Base-by-base conservation (phyloP, 345 rosid species). In the Boechera stricta region DNA sequence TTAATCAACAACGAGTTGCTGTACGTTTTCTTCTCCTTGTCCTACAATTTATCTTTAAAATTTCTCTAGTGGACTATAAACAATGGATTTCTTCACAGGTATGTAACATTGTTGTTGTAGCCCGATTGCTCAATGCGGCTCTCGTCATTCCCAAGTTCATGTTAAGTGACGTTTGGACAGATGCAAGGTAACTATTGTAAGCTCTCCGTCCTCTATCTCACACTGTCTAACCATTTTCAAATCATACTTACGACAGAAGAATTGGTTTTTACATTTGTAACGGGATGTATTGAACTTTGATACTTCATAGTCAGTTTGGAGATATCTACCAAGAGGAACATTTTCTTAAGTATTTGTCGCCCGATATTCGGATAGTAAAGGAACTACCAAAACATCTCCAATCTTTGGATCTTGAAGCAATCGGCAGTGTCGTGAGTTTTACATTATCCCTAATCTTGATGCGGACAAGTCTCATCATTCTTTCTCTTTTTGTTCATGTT, bases 1-100 rank as follows among this genome's bases (percentile, higher is more conserved):
- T 95, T 42, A 95, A 90, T 83, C 99, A 95, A 87, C 99, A 92
- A 85, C 77, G 98, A 74, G 99, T 95, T 57, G 98, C 99, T 68
- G 99, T 92, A 85, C 84, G 88, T 65, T 58, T 29, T 24, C 49
- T 58, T 42, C n/a, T 65, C 11, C 15, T 71, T n/a, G 6, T 45
- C 52, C 28, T 71, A 63, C 8, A 35, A 24, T n/a, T 45, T 36
- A 2, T 48, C 9, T 32, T 35, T 58, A 13, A 67, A 28, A 15
- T 32, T 31, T 44, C 35, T 42, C 35, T 31, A 32, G n/a, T n/a
- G 13, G 35, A 5, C 9, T 28, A 18, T 56, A 51, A 76, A 57
- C 6, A 35, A 24, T 13, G 16, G 3, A 36, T 7, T 16, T 28
- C 16, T 41, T 42, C 69, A 69, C 85, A 95, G 99, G 89, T 92